phyloP scores from a whole-genome alignment of 257 asterid genomes.

The Solanum lignicaule region DNA sequence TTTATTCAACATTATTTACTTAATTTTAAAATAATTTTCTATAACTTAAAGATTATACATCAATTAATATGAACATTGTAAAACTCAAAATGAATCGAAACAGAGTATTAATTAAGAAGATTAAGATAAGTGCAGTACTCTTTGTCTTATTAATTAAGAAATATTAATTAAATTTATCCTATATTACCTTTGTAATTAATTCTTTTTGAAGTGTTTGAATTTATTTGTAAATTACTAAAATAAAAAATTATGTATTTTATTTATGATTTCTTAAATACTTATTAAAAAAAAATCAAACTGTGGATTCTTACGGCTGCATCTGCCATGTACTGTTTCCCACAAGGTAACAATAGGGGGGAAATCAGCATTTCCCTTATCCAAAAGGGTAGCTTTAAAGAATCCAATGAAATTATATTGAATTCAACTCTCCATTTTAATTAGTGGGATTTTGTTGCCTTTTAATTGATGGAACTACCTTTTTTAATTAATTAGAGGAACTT shows the following conservation, averaged over 20 bases:
- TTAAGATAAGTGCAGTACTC: too few relatives aligned
- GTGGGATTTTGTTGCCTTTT: neutral
- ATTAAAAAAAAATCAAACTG: neutral
- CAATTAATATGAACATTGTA: too few relatives aligned
- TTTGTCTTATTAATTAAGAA: too few relatives aligned
- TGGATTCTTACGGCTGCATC: neutral
- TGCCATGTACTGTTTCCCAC: neutral
- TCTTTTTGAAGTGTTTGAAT: too few relatives aligned
- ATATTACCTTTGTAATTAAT: too few relatives aligned
- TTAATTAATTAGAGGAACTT: neutral
- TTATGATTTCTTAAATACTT: neutral
- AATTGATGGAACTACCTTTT: neutral
- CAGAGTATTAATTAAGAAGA: neutral
- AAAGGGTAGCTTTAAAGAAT: neutral
- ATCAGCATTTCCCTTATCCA: neutral
- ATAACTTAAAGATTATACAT: too few relatives aligned
- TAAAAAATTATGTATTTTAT: too few relatives aligned
- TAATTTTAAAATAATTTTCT: too few relatives aligned
- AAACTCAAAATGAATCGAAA: too few relatives aligned
- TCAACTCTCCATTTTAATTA: neutral
- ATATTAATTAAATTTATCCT: too few relatives aligned
- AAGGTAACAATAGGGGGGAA: neutral
- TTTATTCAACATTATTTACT: too few relatives aligned
- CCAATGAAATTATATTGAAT: neutral
- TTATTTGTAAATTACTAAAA: too few relatives aligned